Conservation (phyloP, 2,329 filamentous ascomycete species). For the Colletotrichum sp. region DNA sequence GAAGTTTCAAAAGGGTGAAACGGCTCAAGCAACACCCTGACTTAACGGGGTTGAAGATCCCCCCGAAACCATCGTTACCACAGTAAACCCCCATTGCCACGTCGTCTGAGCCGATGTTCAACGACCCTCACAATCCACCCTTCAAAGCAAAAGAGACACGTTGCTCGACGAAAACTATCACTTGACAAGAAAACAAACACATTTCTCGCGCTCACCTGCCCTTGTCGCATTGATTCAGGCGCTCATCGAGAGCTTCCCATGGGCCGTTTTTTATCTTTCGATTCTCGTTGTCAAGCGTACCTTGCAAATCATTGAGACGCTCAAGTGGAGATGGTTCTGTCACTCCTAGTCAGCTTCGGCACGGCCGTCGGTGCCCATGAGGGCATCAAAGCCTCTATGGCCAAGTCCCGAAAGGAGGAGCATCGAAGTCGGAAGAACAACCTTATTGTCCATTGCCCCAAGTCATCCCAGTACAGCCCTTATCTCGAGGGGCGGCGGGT, state of each 20-base stretch:
- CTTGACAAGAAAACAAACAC: background rate
- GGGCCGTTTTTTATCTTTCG: background rate
- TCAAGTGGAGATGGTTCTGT: constrained; percentile 26
- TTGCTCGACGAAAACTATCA: background rate
- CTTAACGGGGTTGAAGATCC: background rate
- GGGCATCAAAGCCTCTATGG: constrained; percentile 51
- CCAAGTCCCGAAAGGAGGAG: constrained; percentile 50
- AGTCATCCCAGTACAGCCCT: constrained; percentile 47
- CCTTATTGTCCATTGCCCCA: constrained; percentile 49
- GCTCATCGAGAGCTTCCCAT: background rate
- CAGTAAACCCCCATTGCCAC: background rate
- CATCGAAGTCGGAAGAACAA: constrained; percentile 54
- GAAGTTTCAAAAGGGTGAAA: constrained; percentile 4
- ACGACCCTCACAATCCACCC: background rate
- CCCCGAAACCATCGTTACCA: background rate
- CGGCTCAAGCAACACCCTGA: background rate
- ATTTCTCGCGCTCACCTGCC: background rate
- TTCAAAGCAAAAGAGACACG: background rate
- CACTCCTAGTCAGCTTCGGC: constrained; percentile 43
- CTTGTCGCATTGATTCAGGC: background rate
- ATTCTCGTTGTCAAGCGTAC: background rate
- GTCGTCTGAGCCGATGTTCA: background rate
- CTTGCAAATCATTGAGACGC: background rate
- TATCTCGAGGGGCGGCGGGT: constrained; percentile 49
- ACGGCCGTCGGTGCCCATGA: constrained; percentile 52